Conservation (phyloP, 2,329 filamentous ascomycete genomes). For the Calonectria multiphialidica region DNA sequence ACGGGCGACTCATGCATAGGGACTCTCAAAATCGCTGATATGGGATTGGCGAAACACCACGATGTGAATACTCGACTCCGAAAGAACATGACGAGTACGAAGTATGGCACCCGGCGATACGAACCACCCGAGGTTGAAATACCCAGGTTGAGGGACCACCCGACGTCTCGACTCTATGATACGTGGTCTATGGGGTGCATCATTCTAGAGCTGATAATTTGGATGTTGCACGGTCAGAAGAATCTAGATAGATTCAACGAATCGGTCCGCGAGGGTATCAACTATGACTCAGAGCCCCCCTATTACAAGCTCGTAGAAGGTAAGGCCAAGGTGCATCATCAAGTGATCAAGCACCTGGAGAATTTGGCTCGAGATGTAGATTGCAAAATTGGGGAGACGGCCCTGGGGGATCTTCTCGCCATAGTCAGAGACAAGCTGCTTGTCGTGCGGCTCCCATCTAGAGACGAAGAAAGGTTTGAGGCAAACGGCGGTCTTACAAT, state of each 20-base stretch:
- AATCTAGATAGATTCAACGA: slow-evolving; percentile 13
- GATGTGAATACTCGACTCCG: not conserved
- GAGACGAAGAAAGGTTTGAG: not conserved
- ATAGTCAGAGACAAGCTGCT: not conserved
- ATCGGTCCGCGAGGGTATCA: not conserved
- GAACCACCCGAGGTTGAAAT: not conserved
- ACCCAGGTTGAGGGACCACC: not conserved
- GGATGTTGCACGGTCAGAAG: slow-evolving; percentile 33
- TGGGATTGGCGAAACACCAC: slow-evolving; percentile 14
- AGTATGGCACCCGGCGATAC: slow-evolving; percentile 13
- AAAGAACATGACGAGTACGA: not conserved
- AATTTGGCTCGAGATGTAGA: not conserved
- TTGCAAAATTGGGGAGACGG: not conserved
- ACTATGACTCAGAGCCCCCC: not conserved
- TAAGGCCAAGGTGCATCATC: not conserved
- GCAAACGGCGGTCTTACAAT: not conserved
- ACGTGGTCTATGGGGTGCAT: slow-evolving; percentile 46
- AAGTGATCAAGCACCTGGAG: not conserved
- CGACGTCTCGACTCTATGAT: slow-evolving; percentile 37
- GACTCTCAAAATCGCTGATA: slow-evolving; percentile 17
- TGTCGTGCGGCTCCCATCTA: not conserved
- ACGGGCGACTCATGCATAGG: not conserved
- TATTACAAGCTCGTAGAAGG: not conserved
- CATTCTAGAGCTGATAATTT: slow-evolving; percentile 40
- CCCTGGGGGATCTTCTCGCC: not conserved